Evolutionary conservation across 306 rosid species (phyloP), one percentile per base, ranked within the genome.

Genomic region (Vigna reflexopilosa): DNA sequence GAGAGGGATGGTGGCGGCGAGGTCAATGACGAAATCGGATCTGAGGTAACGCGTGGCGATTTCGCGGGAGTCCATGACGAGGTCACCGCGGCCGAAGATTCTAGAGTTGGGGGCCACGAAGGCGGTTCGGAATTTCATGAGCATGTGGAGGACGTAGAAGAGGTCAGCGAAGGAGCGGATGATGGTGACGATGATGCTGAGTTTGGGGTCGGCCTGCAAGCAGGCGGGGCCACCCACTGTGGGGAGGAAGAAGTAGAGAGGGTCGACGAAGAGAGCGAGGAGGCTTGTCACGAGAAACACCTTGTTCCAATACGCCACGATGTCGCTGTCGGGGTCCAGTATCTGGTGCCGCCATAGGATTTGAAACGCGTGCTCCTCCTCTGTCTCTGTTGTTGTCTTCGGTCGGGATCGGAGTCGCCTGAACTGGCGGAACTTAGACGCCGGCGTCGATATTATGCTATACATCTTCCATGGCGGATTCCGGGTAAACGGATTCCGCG

Each of bases 401-500:
- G 71, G 40, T 54, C 17, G 3, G 8, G 80, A 12, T 13, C 52
- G 22, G 67, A 68, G 75, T 83, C 91, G 88, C 86, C 87, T 81
- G 83, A 87, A 78, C 7, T 80, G 94, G 42, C 66, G 40, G 66
- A 59, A 28, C 66, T 14, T 59, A 1, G 40, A 78, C 20, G 93
- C 88, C 77, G 94, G 93, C 77, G 85, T 86, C 70, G 90, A 77
- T 76, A 88, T 16, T 87, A 87, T 86, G 82, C 89, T 90, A 90
- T 88, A 83, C 98, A 94, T 94, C 91, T 92, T 92, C 98, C 97
- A 91, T 94, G 81, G 93, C 93, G 94, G 93, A 90, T 80, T 90
- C 98, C 96, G 82, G 73, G 48, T 59, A 0, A 57, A 77, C 92
- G 96, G 93, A 87, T 88, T 87, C 96, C 96, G 93, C 91, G 22